phyloP scores from a whole-genome alignment of 1,139 yeast species.

The Geotrichum histeridarum region DNA sequence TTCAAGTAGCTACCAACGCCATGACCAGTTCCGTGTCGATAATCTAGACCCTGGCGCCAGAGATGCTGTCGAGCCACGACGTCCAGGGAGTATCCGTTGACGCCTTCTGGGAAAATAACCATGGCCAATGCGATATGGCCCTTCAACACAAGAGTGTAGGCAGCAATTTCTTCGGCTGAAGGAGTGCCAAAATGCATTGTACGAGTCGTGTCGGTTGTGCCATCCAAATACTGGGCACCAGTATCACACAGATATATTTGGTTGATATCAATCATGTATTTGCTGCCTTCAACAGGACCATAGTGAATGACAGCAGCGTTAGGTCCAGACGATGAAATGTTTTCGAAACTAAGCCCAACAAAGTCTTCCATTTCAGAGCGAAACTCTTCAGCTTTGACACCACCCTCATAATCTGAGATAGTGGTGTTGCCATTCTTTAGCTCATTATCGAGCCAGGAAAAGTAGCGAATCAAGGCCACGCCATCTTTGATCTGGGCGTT shows the following conservation, averaged over 20 bases:
- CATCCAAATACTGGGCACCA: conserved; percentile 90
- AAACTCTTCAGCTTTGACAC: conserved; percentile 57
- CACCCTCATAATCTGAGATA: conserved; percentile 77
- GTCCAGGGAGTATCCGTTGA: conserved; percentile 80
- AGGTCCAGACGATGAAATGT: conserved; percentile 88
- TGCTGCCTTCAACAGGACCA: conserved; percentile 59
- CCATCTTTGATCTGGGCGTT: conserved; percentile 85
- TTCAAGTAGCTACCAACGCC: conserved; percentile 92
- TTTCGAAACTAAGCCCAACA: conserved; percentile 81
- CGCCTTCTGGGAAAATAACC: conserved; percentile 78
- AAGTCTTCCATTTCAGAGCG: conserved; percentile 53
- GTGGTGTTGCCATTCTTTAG: conserved; percentile 46
- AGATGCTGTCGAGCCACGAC: conserved; percentile 82
- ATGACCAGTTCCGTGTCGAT: conserved; percentile 95
- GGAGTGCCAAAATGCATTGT: conserved; percentile 82
- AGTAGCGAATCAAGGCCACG: conserved; percentile 69
- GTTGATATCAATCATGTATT: conserved; percentile 65
- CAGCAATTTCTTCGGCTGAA: conserved; percentile 56
- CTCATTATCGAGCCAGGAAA: conserved; percentile 80
- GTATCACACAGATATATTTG: conserved; percentile 85
- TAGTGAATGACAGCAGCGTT: conserved; percentile 94
- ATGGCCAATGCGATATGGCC: conserved; percentile 81
- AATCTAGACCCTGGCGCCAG: conserved; percentile 85
- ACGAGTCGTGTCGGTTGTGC: conserved; percentile 97
- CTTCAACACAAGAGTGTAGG: conserved; percentile 81